A percentile compares a stretch with the other conserved stretches of the same genome.
These are phyloP conservation scores for Suillus paluster DNA, from an alignment of 768 basidiomycete species.

Conservation along the genomic window DNA sequence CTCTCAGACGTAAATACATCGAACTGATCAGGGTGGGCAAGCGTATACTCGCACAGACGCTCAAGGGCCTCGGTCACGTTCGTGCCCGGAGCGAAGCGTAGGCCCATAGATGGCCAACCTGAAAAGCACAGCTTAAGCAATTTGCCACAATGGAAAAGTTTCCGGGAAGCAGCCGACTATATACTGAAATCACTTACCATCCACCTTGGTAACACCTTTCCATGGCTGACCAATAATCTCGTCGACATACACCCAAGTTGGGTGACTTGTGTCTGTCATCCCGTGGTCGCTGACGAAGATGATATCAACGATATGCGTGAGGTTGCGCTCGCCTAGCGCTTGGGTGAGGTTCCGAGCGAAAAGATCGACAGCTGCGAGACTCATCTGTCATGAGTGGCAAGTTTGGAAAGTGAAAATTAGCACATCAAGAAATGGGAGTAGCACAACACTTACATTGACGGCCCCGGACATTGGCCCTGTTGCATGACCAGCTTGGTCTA, in stretches of 20 bases:
- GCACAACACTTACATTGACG: conserved; percentile 61
- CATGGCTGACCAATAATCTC: conserved; percentile 73
- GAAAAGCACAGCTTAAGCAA: conserved; percentile 38
- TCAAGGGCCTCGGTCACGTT: conserved; percentile 63
- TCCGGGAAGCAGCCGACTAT: background rate
- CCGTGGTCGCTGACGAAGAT: conserved; percentile 91
- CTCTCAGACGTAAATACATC: conserved; percentile 48
- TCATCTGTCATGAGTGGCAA: conserved; percentile 46
- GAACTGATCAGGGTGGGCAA: conserved; percentile 56
- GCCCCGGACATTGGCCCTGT: conserved; percentile 68
- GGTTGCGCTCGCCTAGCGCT: conserved; percentile 68
- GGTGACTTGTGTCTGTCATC: conserved; percentile 89
- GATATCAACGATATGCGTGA: conserved; percentile 83
- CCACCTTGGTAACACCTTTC: conserved; percentile 42
- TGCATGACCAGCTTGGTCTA: conserved; percentile 84
- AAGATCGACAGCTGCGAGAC: conserved; percentile 66
- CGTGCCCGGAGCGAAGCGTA: conserved; percentile 67
- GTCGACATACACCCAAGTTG: conserved; percentile 78
- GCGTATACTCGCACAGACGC: conserved; percentile 38
- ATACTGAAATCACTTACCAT: conserved; percentile 22
- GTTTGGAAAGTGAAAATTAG: background rate
- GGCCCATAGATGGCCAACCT: conserved; percentile 90
- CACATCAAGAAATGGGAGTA: background rate
- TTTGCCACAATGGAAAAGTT: conserved; percentile 17
- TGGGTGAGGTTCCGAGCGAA: conserved; percentile 75